Base-by-base conservation (phyloP, 257 asterid species). In the Gentiana macrophylla region DNA sequence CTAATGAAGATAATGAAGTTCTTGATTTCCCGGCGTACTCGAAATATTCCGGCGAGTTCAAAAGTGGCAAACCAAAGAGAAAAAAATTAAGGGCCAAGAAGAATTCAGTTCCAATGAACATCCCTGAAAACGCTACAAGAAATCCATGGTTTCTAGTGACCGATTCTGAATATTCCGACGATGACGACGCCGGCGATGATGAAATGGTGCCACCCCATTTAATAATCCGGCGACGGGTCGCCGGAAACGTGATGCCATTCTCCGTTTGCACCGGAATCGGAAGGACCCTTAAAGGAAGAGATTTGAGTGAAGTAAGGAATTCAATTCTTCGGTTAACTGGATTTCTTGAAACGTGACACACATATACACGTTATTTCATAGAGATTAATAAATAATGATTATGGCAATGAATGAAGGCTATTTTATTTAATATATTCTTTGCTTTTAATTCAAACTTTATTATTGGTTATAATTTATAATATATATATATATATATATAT, bases 161-260 rank as follows among this genome's bases (percentile, higher is more conserved):
- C 33, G 82, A 64, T 8, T n/a, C 68, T 32, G 79, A 60, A 2
- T 36, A 35, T 35, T 53, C 52, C 36, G 81, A 72, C 34, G 54
- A 60, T 6, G 63, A 67, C 9, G 57, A 43, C 3, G 59, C 11
- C 4, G 56, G 41, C 11, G 41, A 32, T 8, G 62, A 32, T 3
- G 62, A 89, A 57, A 74, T 89, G 69, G 83, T 79, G 62, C 94
- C 97, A 32, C 97, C 97, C 3, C 94, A 89, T 46, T 74, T 86
- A 15, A 81, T 83, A 57, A 65, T 75, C 15, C 77, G 86, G 51
- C 79, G 81, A 72, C 85, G 87, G 70, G 72, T 80, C 50, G 86
- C 78, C 63, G 87, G 90, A 35, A 86, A 76, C 49, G 62, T 68
- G 80, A 84, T 74, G 88, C 60, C 93, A 10, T 78, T 83, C 47